Conservation (phyloP, 805 yeast species). For the Yarrowia porcina region DNA sequence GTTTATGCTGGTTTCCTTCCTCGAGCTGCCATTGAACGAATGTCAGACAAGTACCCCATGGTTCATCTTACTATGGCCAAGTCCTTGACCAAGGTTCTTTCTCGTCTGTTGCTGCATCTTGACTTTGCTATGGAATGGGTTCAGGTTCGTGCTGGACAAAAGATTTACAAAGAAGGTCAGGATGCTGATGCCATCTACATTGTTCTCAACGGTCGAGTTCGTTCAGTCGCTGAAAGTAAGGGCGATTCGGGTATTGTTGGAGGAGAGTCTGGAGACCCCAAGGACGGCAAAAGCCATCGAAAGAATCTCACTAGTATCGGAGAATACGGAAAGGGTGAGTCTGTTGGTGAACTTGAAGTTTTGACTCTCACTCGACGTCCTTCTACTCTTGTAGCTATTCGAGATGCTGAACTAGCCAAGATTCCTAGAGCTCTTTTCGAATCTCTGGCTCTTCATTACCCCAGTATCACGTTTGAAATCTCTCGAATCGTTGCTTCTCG, state of each 20-base stretch:
- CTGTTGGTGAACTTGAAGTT: constrained; percentile 93
- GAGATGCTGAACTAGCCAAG: constrained; percentile 92
- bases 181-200: constrained; percentile 87
- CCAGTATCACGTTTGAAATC: constrained; percentile 86
- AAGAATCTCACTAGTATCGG: constrained; percentile 45
- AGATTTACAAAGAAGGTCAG: constrained; percentile 76
- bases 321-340: constrained; percentile 91
- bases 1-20: constrained; percentile 71
- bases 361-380: constrained; percentile 72
- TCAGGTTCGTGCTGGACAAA: constrained; percentile 81
- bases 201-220: constrained; percentile 80
- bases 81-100: constrained; percentile 61
- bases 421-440: constrained; percentile 90
- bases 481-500: constrained; percentile 78
- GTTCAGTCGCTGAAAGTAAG: constrained; percentile 47
- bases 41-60: constrained; percentile 73
- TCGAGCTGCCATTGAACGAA: constrained; percentile 54
- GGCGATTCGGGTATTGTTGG: neutral
- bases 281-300: neutral
- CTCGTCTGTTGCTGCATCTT: constrained; percentile 63
- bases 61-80: constrained; percentile 76
- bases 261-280: constrained; percentile 11
- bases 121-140: constrained; percentile 96
- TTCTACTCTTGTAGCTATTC: constrained; percentile 71
- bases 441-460: constrained; percentile 74